Base-by-base conservation (phyloP, 2,329 filamentous ascomycete species). In the Akanthomyces uredinophilus region DNA sequence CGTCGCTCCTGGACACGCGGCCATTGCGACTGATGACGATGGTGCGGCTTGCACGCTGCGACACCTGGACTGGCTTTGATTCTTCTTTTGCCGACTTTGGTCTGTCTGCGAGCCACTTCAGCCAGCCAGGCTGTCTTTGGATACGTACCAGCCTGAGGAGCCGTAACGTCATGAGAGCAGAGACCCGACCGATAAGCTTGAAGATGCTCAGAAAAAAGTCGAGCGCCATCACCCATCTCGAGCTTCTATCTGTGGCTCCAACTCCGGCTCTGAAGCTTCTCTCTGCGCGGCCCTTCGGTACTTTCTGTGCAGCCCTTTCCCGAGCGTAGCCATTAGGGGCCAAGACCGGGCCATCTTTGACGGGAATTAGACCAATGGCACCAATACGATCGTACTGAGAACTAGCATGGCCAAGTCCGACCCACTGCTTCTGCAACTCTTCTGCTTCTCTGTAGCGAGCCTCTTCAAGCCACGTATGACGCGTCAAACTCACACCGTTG, bases 401-500 rank as follows among this genome's bases (percentile, higher is more conserved):
- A 16, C 78, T 79, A 2, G 78, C 74, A 2, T 79, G 68, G 24
- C 78, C 79, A 18, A 79, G 74, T 5, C 77, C 78, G 6, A 81
- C 72, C 75, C 79, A 81, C 55, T 83, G 80, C 68, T 79, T 79
- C 43, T 80, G 78, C 43, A 85, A 67, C 63, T 81, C 77, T 67
- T 95, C 87, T 3, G 96, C 80, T 70, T 98, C 92, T 50, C 87
- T 83, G 11, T 94, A 80, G 6, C 93, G 84, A 66, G 96, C 90
- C 68, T 94, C 90, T 71, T 99, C 95, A 3, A 98, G 79, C 94
- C 95, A 99, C 0, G 95, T 97, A 75, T 87, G 87, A 41, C 83
- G 80, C 66, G 87, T 87, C 2, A 96, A 79, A 64, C 85, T 87
- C 57, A 98, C 86, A 1, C 83, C 83, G 46, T 85, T 85, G 51